Base-by-base conservation (phyloP, 768 basidiomycete species). In the Tulasnella calospora region DNA sequence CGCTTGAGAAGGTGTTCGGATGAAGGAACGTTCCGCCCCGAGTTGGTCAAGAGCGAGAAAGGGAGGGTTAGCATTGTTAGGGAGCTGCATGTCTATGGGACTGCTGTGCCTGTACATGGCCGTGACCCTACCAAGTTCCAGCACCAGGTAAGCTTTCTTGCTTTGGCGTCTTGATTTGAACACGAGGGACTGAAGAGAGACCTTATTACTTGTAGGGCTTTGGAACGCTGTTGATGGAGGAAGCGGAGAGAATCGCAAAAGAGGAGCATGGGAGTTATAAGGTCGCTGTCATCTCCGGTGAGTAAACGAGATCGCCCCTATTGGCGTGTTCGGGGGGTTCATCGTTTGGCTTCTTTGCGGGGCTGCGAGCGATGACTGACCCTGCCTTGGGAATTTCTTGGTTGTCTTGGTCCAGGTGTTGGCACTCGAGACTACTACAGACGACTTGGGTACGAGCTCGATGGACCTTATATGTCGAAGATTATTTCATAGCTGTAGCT, bases 391-490 rank as follows among this genome's bases (percentile, higher is more conserved):
- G 38, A 41, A 72, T 46, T 4, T 41, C 44, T 71, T 71, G 51
- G 2, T 33, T 55, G 44, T 35, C 55, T 55, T 27, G 21, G 21
- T 8, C 21, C 80, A 93, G 94, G 95, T 80, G 96, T 99, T 79
- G 98, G 98, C 27, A 99, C 98, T 17, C 88, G 98, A 82, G 96
- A 97, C 84, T 99, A 99, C 84, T 99, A 99, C 84, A 89, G 95
- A 79, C 92, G 94, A 83, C 86, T 99, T 77, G 96, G 96, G 9
- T 99, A 99, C 84, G 91, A 92, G 84, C 86, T 98, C 77, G 96
- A 99, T 82, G 97, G 97, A 0, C 96, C 96, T 27, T 99, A 99
- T 84, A 99, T 99, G 97, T 94, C 92, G 87, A 98, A 98, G 85
- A 88, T 87, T 40, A 83, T 94, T 83, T 81, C 87, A 82, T 90